Conservation (phyloP, 2,329 filamentous ascomycete species). For the Didymella pinodella region DNA sequence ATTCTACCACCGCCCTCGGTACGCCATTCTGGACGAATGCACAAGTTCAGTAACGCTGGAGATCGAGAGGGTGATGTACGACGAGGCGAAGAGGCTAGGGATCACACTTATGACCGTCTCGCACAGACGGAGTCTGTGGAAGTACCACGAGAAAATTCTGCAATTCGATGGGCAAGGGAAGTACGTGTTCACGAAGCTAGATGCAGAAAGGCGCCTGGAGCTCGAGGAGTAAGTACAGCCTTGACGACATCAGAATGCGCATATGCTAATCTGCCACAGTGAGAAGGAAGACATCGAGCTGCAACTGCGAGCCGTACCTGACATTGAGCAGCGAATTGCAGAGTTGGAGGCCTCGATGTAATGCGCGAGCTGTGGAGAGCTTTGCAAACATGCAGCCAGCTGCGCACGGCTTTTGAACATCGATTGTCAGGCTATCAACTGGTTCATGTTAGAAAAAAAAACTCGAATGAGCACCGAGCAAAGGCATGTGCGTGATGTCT, state of each 20-base stretch:
- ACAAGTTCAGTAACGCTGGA: conserved; percentile 95
- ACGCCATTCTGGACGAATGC: conserved; percentile 97
- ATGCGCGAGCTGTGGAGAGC: background rate
- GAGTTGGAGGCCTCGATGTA: conserved; percentile 66
- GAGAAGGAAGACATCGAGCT: conserved; percentile 95
- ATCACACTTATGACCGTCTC: conserved; percentile 98
- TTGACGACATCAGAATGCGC: background rate
- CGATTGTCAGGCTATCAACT: background rate
- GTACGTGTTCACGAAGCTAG: conserved; percentile 87
- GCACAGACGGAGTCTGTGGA: conserved; percentile 91
- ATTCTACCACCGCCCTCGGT: conserved; percentile 91
- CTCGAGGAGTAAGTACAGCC: conserved; percentile 75
- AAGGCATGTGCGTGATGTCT: background rate
- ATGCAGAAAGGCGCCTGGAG: conserved; percentile 83
- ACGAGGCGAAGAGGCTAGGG: conserved; percentile 87
- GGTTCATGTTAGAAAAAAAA: background rate
- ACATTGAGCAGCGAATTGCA: conserved; percentile 82
- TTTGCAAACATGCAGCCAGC: background rate
- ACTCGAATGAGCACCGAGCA: background rate
- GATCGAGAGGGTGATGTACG: conserved; percentile 95
- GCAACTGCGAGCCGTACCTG: conserved; percentile 82
- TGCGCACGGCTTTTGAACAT: too few species aligned
- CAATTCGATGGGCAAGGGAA: conserved; percentile 96
- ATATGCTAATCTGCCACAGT: conserved; percentile 48
- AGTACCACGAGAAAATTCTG: conserved; percentile 91